These are phyloP conservation scores for Olyra latifolia DNA, from an alignment of 176 grass and related monocot genomes.

Conservation along the genomic window DNA sequence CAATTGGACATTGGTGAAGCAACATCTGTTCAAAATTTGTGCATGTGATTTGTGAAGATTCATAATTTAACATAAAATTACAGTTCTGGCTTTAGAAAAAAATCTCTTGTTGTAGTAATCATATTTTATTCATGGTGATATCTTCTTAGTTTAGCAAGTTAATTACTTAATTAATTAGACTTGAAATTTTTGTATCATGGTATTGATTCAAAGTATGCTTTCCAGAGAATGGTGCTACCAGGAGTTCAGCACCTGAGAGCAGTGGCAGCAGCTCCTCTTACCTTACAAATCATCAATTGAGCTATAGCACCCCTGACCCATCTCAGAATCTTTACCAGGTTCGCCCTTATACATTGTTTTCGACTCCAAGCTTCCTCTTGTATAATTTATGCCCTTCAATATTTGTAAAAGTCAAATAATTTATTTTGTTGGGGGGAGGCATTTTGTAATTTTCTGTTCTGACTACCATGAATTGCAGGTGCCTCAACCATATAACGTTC, in stretches of 20 bases:
- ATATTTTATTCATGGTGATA: conserved; percentile 9
- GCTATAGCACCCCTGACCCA: conserved; percentile 29
- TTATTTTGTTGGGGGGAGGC: background rate
- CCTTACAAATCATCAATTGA: conserved; percentile 36
- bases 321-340: conserved; percentile 75
- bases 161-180: conserved; percentile 10
- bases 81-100: background rate
- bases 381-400: background rate
- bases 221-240: conserved; percentile 46
- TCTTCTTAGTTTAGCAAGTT: background rate
- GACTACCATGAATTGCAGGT: conserved; percentile 25
- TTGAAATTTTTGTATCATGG: conserved; percentile 13
- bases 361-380: background rate
- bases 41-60: background rate
- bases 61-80: background rate
- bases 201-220: conserved; percentile 36
- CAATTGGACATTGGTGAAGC: background rate
- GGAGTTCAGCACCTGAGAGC: conserved; percentile 35
- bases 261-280: conserved; percentile 33
- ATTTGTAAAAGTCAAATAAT: conserved; percentile 11
- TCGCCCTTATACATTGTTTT: conserved; percentile 30
- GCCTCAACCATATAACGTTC: conserved; percentile 44
- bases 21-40: background rate
- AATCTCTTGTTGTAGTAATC: background rate
- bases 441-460: conserved; percentile 28